Conservation (phyloP, 805 yeast genomes). For the Candida tibetensis region DNA sequence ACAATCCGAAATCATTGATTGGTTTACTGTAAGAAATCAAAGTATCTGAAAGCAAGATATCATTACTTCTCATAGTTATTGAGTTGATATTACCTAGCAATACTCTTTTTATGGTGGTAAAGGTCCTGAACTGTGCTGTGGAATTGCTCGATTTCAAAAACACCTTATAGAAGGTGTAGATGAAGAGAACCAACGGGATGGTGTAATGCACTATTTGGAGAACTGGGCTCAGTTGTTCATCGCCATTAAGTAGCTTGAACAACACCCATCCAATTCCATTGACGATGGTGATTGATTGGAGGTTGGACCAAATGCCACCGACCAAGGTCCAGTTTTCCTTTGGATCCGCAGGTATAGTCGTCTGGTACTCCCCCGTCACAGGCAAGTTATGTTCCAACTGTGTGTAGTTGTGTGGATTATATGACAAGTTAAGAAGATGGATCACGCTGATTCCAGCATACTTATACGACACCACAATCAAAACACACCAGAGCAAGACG, state of each 20-base stretch:
- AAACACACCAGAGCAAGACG: conserved; percentile 51
- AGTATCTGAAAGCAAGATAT: conserved; percentile 79
- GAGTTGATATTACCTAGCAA: conserved; percentile 58
- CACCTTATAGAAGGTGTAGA: conserved; percentile 18
- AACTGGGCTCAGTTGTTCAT: not conserved
- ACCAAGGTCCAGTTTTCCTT: conserved; percentile 31
- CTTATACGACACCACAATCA: conserved; percentile 37
- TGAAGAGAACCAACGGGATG: conserved; percentile 29
- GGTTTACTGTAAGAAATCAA: conserved; percentile 79
- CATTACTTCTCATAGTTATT: conserved; percentile 61
- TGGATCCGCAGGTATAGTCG: conserved; percentile 27
- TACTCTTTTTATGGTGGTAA: conserved; percentile 51
- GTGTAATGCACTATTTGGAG: conserved; percentile 14
- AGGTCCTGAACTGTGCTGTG: conserved; percentile 39
- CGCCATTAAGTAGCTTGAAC: conserved; percentile 12
- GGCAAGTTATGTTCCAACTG: conserved; percentile 16
- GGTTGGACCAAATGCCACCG: conserved; percentile 33
- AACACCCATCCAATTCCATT: conserved; percentile 22
- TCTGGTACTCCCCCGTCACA: conserved; percentile 31
- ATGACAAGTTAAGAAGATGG: conserved; percentile 41
- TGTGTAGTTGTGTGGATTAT: conserved; percentile 36
- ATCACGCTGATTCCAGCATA: conserved; percentile 44
- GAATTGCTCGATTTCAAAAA: conserved; percentile 29
- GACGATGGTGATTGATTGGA: conserved; percentile 24
- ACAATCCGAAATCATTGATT: conserved; percentile 65